Evolutionary conservation across 164 flowering plant species (phyloP).

Genomic region (Umbellularia californica): DNA sequence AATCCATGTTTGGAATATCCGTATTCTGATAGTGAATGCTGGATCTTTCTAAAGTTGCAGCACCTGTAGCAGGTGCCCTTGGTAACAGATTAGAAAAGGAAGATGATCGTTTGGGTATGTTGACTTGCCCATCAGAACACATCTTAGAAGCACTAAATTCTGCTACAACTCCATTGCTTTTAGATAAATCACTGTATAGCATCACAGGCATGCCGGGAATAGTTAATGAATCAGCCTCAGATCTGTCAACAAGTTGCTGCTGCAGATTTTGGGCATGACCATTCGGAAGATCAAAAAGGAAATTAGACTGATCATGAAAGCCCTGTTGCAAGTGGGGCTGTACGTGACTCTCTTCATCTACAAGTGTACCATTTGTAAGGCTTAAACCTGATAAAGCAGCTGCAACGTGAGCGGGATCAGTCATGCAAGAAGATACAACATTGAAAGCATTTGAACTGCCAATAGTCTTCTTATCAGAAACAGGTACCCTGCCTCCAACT

Average conservation of each 20-base stretch:
- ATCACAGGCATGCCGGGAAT: slow-evolving; percentile 17
- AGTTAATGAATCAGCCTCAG: slow-evolving; percentile 28
- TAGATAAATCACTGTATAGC: slow-evolving; percentile 29
- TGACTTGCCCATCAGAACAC: slow-evolving; percentile 29
- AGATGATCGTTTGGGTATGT: slow-evolving; percentile 39
- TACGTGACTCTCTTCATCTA: slow-evolving; percentile 28
- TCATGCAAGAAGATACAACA: slow-evolving; percentile 32
- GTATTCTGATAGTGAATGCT: slow-evolving; percentile 24
- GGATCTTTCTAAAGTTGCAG: slow-evolving; percentile 33
- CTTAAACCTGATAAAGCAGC: slow-evolving; percentile 45
- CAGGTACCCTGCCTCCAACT: slow-evolving; percentile 38
- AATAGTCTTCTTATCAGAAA: slow-evolving; percentile 32
- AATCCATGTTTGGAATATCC: slow-evolving; percentile 22
- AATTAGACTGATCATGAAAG: slow-evolving; percentile 26
- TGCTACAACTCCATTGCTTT: slow-evolving; percentile 28
- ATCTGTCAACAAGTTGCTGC: slow-evolving; percentile 33
- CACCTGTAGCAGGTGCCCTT: slow-evolving; percentile 29
- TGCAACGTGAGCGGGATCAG: slow-evolving; percentile 41
- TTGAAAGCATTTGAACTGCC: slow-evolving; percentile 30
- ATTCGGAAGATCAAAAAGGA: slow-evolving; percentile 32
- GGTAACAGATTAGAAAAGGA: slow-evolving; percentile 44
- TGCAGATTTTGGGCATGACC: slow-evolving; percentile 33
- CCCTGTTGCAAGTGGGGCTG: slow-evolving; percentile 36
- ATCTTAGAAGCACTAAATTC: slow-evolving; percentile 29
- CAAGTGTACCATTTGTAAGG: slow-evolving; percentile 33